Base-by-base conservation (phyloP, 139 green algal genomes). In the Gonium pectorale region DNA sequence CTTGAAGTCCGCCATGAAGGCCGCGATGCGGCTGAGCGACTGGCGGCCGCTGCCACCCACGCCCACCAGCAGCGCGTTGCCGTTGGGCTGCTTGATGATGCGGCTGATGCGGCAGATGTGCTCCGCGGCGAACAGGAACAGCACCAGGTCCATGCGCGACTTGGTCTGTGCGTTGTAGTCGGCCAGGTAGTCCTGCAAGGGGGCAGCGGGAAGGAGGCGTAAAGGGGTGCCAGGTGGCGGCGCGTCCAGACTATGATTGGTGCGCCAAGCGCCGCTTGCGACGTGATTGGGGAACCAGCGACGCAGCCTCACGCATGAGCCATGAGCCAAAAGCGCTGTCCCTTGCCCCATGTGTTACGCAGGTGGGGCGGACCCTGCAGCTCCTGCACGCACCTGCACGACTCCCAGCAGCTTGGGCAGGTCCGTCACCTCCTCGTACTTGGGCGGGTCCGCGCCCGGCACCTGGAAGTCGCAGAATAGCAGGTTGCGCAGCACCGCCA, bases 1-100 rank as follows among this genome's bases (percentile, higher is more conserved):
- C 44, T 92, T 77, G 87, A 90, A 95, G 49, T 93, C 92, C 29
- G 88, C 92, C 81, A 95, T 95, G 92, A 90, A 92, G 63, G 92
- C 85, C 13, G 92, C 91, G 49, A 95, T 86, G 72, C 88, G 88
- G 31, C 89, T 94, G 29, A 95, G 87, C 11, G 46, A 86, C 87
- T 95, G 92, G 5, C 92, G 89, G 38, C 92, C 92, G 40, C 21
- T 78, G 37, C 92, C 92, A 41, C 86, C 79, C 63, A 80, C 69
- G 51, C 88, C 74, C 72, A 94, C 93, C 60, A 96, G 89, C 67
- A 96, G 84, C 21, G 82, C 91, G 81, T 96, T 94, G 60, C 93
- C 93, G 71, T 92, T 93, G 2, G 93, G 93, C 91, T 95, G 93
- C 71, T 91, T 92, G 86, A 96, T 93, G 75, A 96, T 91, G 38